Base-by-base conservation (phyloP, 2,329 filamentous ascomycete species). In the Aspergillus tanneri region DNA sequence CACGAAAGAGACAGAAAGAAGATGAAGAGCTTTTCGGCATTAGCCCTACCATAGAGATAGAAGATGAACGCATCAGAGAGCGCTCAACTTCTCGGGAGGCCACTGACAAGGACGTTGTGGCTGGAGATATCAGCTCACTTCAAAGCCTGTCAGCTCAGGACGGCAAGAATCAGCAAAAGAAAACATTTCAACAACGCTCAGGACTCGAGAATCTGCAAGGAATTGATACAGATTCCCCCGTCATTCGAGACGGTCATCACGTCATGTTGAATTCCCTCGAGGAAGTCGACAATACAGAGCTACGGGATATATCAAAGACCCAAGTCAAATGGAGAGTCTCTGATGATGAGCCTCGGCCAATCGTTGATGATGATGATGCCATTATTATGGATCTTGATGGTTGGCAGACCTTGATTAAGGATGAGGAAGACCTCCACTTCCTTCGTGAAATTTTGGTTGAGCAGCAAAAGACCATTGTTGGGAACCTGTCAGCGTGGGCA, bases 1-100 rank as follows among this genome's bases (percentile, higher is more conserved):
- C 85, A 38, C 82, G 87, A 42, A 93, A 95, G 68, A 83, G 88
- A 40, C 87, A 86, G 60, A 92, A 90, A 73, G 90, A 89, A 65
- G 88, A 91, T 49, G 88, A 92, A 59, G 87, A 90, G 58, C 76
- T 92, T 4, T 90, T 90, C 62, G 84, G 82, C 11, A 75, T 87
- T 36, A 80, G 76, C 34, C 71, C 76, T 19, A 73, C 79, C 11
- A 75, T 79, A 42, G 79, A 84, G 9, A 64, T 72, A 3, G 74
- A 78, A 49, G 76, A 77, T 47, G 76, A 77, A 7, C 68, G 76
- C 24, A 11, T n/a, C 23, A 37, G 21, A 22, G 34, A 35, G 16
- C 14, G 30, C 12, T 11, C 40, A 18, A 19, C 24, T 21, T 24
- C 28, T 24, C 32, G 36, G 27, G 41, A 35, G 8, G 19, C 12